Percentiles rank a stretch among this genome's conserved stretches.
Evolutionary conservation across 2,329 filamentous ascomycete genomes (phyloP).

Genomic region (Cytospora leucostoma): DNA sequence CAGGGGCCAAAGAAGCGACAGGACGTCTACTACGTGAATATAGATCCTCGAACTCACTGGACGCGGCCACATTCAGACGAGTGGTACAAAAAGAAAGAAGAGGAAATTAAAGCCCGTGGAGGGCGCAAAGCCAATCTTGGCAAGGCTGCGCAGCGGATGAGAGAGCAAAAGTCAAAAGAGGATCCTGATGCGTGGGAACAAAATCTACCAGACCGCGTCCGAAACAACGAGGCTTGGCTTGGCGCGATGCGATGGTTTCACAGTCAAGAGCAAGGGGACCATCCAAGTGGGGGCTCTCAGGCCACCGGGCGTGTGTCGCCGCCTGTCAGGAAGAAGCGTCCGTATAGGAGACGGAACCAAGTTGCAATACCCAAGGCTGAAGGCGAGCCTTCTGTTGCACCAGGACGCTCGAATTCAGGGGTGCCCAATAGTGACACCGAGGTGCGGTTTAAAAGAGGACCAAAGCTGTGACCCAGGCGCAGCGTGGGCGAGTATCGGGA

Average conservation of each 20-base stretch:
- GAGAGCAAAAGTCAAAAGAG: slow-evolving; percentile 35
- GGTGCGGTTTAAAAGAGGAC: neutral
- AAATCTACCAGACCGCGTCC: slow-evolving; percentile 46
- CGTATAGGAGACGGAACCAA: slow-evolving; percentile 22
- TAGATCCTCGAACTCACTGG: slow-evolving; percentile 55
- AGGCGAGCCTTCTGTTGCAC: neutral
- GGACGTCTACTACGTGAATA: slow-evolving; percentile 44
- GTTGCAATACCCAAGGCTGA: neutral
- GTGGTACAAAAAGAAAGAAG: slow-evolving; percentile 51
- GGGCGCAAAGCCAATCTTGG: slow-evolving; percentile 55
- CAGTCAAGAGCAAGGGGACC: slow-evolving; percentile 2
- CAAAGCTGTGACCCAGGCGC: neutral
- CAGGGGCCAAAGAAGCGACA: slow-evolving; percentile 23
- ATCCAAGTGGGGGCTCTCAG: neutral
- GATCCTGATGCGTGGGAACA: slow-evolving; percentile 33
- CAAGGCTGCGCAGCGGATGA: slow-evolving; percentile 43
- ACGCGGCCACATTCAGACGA: slow-evolving; percentile 44
- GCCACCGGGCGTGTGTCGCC: slow-evolving; percentile 14
- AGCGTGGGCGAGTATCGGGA: neutral
- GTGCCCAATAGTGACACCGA: neutral
- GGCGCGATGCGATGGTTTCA: slow-evolving; percentile 39
- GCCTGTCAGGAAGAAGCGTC: slow-evolving; percentile 20
- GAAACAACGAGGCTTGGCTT: slow-evolving; percentile 48
- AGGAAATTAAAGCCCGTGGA: slow-evolving; percentile 52
- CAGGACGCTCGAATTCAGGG: neutral